phyloP scores from a whole-genome alignment of 1,284 basidiomycete genomes.

The Irpex sp. region DNA sequence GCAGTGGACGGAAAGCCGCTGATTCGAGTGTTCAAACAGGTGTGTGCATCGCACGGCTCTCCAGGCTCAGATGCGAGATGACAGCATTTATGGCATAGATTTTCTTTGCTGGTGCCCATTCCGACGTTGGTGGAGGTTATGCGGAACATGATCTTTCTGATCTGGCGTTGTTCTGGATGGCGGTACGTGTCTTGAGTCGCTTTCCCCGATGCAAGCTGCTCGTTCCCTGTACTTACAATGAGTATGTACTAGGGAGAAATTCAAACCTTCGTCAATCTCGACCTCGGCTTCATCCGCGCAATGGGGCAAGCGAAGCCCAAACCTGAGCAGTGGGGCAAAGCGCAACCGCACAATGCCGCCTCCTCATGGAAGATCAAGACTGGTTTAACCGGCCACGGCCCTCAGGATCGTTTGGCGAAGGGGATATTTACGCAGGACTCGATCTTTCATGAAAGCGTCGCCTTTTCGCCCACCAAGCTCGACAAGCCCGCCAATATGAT shows the following conservation, averaged over 20 bases:
- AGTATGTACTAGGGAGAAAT: constrained; percentile 23
- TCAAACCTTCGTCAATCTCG: constrained; percentile 23
- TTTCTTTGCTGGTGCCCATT: constrained; percentile 10
- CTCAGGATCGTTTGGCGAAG: not conserved
- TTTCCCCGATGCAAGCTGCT: not conserved
- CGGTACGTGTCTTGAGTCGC: not conserved
- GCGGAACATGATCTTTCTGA: constrained; percentile 9
- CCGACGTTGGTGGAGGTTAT: constrained; percentile 12
- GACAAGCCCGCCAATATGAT: constrained; percentile 1
- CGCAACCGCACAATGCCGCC: constrained; percentile 11
- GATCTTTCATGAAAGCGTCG: constrained; percentile 11
- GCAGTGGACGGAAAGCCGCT: not conserved
- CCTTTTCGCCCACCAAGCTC: constrained; percentile 7
- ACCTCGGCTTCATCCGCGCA: constrained; percentile 25
- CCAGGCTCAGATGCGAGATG: not conserved
- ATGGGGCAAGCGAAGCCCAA: constrained; percentile 2
- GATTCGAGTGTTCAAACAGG: constrained; percentile 3
- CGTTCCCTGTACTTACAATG: not conserved
- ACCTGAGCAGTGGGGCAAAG: constrained; percentile 22
- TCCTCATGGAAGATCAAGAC: not conserved
- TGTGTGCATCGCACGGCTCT: not conserved
- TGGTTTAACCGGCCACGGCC: not conserved
- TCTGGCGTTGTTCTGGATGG: constrained; percentile 12
- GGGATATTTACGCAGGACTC: not conserved
- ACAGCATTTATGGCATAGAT: not conserved